Evolutionary conservation across 2,329 filamentous ascomycete genomes (phyloP), one percentile per base, ranked within the genome.

Genomic region (Fusarium vanettenii): DNA sequence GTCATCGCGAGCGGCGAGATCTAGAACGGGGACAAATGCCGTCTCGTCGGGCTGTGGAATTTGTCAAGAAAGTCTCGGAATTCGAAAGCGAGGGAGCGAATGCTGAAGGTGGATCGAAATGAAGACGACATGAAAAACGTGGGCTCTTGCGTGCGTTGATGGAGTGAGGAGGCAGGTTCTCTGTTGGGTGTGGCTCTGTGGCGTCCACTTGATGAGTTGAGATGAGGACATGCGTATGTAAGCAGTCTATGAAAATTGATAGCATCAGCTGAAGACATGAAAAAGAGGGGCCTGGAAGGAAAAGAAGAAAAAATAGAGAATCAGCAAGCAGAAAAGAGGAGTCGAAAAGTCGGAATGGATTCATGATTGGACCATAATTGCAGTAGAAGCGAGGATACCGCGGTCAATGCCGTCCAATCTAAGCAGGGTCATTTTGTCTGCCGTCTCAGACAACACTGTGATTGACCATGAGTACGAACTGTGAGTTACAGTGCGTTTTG

Each of bases 321-420:
- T 55, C 29, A 66, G 64, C 62, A 56, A 69, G 75, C 65, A 74
- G 66, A 74, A 73, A 74, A 75, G 74, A 74, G 72, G 74, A 70
- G 64, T 60, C 50, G 25, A 29, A 62, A 50, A 25, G 29, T 48
- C 31, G 63, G 29, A 66, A 59, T 64, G 18, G 14, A 48, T 60
- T 60, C 41, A 60, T 70, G 63, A 75, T 75, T 69, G 76, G 65
- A n/a, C 52, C 60, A 43, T 63, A 67, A 70, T 64, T 52, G 59
- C 71, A 70, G 69, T 27, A 69, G 35, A 60, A 64, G 65, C 29
- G 62, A 76, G 69, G 67, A 64, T 68, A 64, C 20, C 25, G 48
- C 64, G 60, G 60, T 20, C 60, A 60, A 63, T 29, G 33, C 43
- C 60, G 41, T 25, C 41, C 39, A 50, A 27, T 37, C 8, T 57